Base-by-base conservation (phyloP, 2,329 filamentous ascomycete genomes). In the Hypoxylon sp. region DNA sequence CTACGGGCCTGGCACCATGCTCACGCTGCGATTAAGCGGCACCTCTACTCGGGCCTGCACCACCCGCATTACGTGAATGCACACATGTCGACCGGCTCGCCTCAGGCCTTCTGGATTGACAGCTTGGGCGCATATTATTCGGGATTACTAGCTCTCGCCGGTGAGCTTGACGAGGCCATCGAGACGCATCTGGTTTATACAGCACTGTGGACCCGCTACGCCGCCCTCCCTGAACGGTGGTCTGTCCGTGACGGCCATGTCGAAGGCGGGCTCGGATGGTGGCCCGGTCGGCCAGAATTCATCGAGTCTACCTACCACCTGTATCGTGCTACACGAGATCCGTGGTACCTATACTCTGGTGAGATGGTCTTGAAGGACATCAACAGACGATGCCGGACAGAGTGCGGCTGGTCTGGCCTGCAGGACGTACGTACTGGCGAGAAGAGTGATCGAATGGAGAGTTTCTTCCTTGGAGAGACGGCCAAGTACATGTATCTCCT, bases 401-500 rank as follows among this genome's bases (percentile, higher is more conserved):
- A 85, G 60, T 99, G 95, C 69, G 95, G 95, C 35, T 98, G 94
- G 92, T 91, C 94, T 11, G 94, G 94, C 0, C 81, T 98, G 29
- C 88, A 92, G 69, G 88, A 93, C 72, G 90, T 94, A 7, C 80
- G 88, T 27, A 91, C 85, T 4, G 94, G 94, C 3, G 91, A 97
- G 75, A 86, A 92, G 74, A 91, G 86, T 66, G 93, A 99, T 72
- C 89, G 95, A 27, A 98, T 98, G 95, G 95, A 99, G 75, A 98
- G 94, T 72, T 99, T 98, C 81, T 98, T 98, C 70, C 82, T 99
- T 1, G 94, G 95, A 11, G 95, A 99, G 75, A 99, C 95, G 1
- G 88, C 92, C 40, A 97, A 98, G 75, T 99, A 99, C 73, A 80
- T 99, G 62, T 98, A 96, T 73, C 79, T 99, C 51, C 84, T 98